Percentiles rank a stretch among this genome's conserved stretches.
These are phyloP conservation scores for Hemisphaericaspora nanyangensis DNA, from an alignment of 805 yeast species.

Conservation along the genomic window DNA sequence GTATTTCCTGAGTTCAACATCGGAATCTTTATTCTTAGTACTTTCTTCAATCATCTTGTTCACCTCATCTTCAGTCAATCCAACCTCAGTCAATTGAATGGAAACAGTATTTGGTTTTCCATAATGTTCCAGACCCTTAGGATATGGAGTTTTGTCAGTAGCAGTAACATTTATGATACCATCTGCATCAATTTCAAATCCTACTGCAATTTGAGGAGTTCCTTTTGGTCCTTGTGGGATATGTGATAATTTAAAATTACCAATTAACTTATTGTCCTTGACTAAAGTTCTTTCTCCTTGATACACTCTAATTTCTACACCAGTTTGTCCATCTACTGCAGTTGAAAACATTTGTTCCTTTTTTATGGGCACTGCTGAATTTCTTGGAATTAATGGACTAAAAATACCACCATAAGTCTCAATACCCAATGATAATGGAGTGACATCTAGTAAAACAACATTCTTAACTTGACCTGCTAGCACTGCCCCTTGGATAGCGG, in stretches of 20 bases:
- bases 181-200: constrained; percentile 78
- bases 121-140: constrained; percentile 29
- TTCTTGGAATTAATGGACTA: constrained; percentile 74
- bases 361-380: constrained; percentile 73
- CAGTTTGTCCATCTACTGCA: constrained; percentile 82
- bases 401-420: constrained; percentile 84
- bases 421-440: constrained; percentile 79
- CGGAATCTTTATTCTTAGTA: constrained; percentile 55
- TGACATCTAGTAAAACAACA: constrained; percentile 74
- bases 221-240: constrained; percentile 79
- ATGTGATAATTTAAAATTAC: constrained; percentile 66
- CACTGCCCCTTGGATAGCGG: constrained; percentile 87
- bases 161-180: constrained; percentile 63
- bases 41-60: constrained; percentile 63
- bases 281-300: constrained; percentile 83
- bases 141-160: constrained; percentile 46
- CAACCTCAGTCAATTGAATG: constrained; percentile 67
- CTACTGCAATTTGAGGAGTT: constrained; percentile 71
- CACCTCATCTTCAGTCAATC: constrained; percentile 67
- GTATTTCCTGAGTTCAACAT: constrained; percentile 54
- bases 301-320: constrained; percentile 72
- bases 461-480: constrained; percentile 79
- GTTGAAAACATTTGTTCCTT: constrained; percentile 74
- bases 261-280: constrained; percentile 72
- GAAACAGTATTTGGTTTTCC: constrained; percentile 52